phyloP scores from a whole-genome alignment of 202 grass and related monocot genomes.

The Panicum virgatum region DNA sequence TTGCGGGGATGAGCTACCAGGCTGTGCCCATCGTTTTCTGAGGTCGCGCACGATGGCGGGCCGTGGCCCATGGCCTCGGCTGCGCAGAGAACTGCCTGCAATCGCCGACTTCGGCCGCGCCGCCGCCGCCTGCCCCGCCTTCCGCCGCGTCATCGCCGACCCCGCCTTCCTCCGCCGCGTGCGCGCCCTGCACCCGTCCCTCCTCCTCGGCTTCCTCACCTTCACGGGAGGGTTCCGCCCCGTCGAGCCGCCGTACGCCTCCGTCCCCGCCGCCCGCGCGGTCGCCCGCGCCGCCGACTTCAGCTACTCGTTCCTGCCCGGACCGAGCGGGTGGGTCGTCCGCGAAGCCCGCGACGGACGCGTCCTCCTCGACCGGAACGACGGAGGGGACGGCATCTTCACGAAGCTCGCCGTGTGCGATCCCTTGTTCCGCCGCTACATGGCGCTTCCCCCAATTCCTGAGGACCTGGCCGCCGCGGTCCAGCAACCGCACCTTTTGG shows the following conservation, averaged over 20 bases:
- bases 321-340: neutral
- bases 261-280: neutral
- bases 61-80: no score
- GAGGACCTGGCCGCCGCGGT: neutral
- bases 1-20: no score
- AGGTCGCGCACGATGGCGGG: no score
- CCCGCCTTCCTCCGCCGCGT: neutral
- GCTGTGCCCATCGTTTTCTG: no score
- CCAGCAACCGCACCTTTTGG: neutral
- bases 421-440: constrained; percentile 19
- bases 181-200: neutral
- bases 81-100: no score
- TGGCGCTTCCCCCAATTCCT: neutral
- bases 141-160: constrained; percentile 7
- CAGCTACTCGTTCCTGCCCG: neutral
- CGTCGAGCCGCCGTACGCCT: constrained; percentile 21
- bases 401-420: neutral
- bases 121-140: neutral
- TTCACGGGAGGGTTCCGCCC: neutral
- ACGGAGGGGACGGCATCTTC: neutral
- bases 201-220: constrained; percentile 13
- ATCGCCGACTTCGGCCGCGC: constrained; percentile 4
- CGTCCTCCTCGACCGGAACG: neutral
- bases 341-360: neutral
- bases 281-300: neutral